Conservation (phyloP, 306 rosid species). For the Fragaria iinumae region DNA sequence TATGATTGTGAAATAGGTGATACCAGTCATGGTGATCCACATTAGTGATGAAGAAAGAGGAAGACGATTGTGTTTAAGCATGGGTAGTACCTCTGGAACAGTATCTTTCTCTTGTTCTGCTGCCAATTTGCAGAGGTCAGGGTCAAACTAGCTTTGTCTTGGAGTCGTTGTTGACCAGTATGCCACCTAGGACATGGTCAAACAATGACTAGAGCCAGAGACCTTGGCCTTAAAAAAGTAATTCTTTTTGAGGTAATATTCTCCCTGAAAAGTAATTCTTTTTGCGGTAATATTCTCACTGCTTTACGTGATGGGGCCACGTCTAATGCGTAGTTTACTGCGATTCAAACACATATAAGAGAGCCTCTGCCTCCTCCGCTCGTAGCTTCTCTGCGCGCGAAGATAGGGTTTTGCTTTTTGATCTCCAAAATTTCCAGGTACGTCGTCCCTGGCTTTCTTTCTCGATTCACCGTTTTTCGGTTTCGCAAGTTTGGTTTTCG, state of each 20-base stretch:
- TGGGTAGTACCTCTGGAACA: neutral
- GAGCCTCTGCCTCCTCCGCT: neutral
- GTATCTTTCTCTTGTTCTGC: neutral
- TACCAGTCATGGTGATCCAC: neutral
- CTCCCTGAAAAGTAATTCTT: too few relatives aligned
- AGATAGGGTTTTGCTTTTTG: neutral
- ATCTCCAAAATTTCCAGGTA: neutral
- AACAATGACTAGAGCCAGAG: too few relatives aligned
- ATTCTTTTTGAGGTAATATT: too few relatives aligned
- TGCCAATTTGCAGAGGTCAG: neutral
- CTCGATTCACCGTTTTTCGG: neutral
- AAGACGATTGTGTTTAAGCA: neutral
- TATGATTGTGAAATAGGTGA: neutral
- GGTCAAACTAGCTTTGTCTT: neutral
- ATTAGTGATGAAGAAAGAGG: neutral
- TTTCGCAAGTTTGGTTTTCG: neutral
- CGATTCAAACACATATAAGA: neutral
- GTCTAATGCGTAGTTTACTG: neutral
- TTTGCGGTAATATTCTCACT: too few relatives aligned
- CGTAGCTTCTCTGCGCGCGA: neutral
- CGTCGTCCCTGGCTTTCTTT: neutral
- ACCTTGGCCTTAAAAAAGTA: too few relatives aligned
- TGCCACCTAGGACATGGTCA: too few relatives aligned
- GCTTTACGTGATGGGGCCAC: neutral
- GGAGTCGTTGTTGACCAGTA: too few relatives aligned